These are phyloP conservation scores for Xylaria grammica DNA, from an alignment of 495 filamentous ascomycete species.

Conservation along the genomic window DNA sequence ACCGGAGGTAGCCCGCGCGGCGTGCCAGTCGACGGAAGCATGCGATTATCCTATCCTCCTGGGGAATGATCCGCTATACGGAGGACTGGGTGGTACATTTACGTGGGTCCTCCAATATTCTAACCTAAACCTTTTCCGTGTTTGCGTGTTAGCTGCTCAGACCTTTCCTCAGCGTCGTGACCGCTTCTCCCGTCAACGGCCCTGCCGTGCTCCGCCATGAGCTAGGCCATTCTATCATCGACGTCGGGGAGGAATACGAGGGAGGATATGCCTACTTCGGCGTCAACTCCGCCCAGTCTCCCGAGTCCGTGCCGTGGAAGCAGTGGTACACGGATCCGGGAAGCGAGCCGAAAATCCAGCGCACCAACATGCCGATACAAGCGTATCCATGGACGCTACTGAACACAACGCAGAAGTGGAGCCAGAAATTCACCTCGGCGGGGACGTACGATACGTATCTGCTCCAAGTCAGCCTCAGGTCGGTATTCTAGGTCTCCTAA, in stretches of 20 bases:
- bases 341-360: slow-evolving; percentile 26
- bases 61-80: slow-evolving; percentile 32
- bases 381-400: slow-evolving; percentile 36
- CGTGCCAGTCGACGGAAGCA: slow-evolving; percentile 32
- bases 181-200: slow-evolving; percentile 31
- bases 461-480: slow-evolving; percentile 31
- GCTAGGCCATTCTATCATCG: slow-evolving; percentile 35
- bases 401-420: slow-evolving; percentile 32
- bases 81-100: slow-evolving; percentile 32
- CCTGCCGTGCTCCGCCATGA: slow-evolving; percentile 35
- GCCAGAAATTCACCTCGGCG: slow-evolving; percentile 27
- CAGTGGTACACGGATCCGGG: slow-evolving; percentile 32
- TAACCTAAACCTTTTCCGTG: neutral
- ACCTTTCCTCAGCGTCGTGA: slow-evolving; percentile 22
- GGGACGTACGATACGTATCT: slow-evolving; percentile 30
- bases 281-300: slow-evolving; percentile 28
- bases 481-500: neutral
- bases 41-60: slow-evolving; percentile 37
- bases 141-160: slow-evolving; percentile 14
- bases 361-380: slow-evolving; percentile 35
- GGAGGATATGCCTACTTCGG: slow-evolving; percentile 27
- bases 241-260: slow-evolving; percentile 35
- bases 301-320: slow-evolving; percentile 28
- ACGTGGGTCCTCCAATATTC: slow-evolving; percentile 21
- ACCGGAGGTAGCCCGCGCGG: slow-evolving; percentile 31